Percentiles rank a stretch among this genome's conserved stretches.
Conservation (phyloP, 2,329 filamentous ascomycete genomes). For the Botryotinia globosa region DNA sequence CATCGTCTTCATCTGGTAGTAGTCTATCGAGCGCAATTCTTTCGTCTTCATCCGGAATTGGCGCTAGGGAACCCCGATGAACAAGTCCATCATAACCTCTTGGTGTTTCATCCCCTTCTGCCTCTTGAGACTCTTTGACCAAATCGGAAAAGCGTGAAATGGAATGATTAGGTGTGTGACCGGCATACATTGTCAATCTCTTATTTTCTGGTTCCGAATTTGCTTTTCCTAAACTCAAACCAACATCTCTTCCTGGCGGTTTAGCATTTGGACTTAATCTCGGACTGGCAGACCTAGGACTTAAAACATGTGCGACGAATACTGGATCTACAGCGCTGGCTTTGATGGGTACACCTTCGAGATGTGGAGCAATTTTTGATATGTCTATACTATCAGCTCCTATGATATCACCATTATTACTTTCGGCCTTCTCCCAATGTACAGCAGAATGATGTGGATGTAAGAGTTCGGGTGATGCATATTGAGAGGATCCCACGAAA, state of each 20-base stretch:
- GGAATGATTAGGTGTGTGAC: slow-evolving; percentile 59
- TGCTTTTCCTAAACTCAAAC: slow-evolving; percentile 19
- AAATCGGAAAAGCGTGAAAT: slow-evolving; percentile 50
- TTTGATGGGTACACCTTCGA: slow-evolving; percentile 60
- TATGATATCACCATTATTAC: background rate
- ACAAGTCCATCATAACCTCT: slow-evolving; percentile 21
- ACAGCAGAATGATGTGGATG: slow-evolving; percentile 20
- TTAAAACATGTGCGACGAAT: slow-evolving; percentile 36
- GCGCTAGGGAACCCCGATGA: slow-evolving; percentile 1
- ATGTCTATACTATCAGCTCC: slow-evolving; percentile 50
- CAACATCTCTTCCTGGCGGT: slow-evolving; percentile 24
- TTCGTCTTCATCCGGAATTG: slow-evolving; percentile 4
- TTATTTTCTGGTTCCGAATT: slow-evolving; percentile 42
- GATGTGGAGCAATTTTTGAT: slow-evolving; percentile 53
- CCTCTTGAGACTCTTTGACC: slow-evolving; percentile 32
- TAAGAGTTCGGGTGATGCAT: slow-evolving; percentile 13
- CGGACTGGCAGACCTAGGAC: slow-evolving; percentile 32
- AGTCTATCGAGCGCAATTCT: background rate
- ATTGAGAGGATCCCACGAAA: slow-evolving; percentile 28
- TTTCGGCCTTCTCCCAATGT: slow-evolving; percentile 13
- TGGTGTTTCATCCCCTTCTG: slow-evolving; percentile 34
- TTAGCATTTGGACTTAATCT: slow-evolving; percentile 31
- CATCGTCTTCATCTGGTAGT: slow-evolving; percentile 17
- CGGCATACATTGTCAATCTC: slow-evolving; percentile 59
- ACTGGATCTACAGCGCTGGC: slow-evolving; percentile 47